Evolutionary conservation across 2,329 filamentous ascomycete genomes (phyloP).

Genomic region (Proliferodiscus dingleyae): DNA sequence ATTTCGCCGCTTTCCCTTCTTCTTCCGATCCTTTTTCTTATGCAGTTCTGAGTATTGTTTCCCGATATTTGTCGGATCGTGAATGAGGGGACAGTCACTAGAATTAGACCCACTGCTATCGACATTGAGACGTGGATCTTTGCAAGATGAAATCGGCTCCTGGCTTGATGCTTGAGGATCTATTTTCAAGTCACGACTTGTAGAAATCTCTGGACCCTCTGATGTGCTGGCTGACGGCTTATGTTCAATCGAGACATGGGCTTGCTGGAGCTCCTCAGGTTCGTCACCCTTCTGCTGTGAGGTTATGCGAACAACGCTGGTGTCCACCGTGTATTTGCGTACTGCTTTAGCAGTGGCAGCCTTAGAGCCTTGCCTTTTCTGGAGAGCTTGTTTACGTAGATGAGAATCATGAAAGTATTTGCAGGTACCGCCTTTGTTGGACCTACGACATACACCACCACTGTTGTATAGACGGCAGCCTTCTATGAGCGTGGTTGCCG

Average conservation of each 20-base stretch:
- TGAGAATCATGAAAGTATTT: background rate
- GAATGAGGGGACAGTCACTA: background rate
- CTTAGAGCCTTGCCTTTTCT: too few species aligned
- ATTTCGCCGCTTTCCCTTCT: too few species aligned
- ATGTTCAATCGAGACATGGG: background rate
- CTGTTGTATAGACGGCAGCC: background rate
- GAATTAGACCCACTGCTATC: too few species aligned
- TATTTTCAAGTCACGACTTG: background rate
- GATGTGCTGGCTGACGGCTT: background rate
- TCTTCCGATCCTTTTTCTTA: too few species aligned
- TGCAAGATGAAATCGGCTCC: background rate
- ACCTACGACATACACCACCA: background rate
- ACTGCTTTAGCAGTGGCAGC: too few species aligned
- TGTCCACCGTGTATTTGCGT: too few species aligned
- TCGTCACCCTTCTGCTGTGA: too few species aligned
- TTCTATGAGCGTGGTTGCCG: background rate
- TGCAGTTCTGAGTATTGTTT: too few species aligned
- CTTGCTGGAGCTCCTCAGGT: background rate
- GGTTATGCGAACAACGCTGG: too few species aligned
- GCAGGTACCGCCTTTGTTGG: background rate
- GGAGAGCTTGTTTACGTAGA: too few species aligned
- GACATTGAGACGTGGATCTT: too few species aligned
- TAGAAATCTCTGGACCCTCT: background rate
- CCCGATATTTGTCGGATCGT: too few species aligned
- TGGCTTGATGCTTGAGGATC: background rate